Conservation (phyloP, 495 filamentous ascomycete genomes). For the Penicillium cinerascens region DNA sequence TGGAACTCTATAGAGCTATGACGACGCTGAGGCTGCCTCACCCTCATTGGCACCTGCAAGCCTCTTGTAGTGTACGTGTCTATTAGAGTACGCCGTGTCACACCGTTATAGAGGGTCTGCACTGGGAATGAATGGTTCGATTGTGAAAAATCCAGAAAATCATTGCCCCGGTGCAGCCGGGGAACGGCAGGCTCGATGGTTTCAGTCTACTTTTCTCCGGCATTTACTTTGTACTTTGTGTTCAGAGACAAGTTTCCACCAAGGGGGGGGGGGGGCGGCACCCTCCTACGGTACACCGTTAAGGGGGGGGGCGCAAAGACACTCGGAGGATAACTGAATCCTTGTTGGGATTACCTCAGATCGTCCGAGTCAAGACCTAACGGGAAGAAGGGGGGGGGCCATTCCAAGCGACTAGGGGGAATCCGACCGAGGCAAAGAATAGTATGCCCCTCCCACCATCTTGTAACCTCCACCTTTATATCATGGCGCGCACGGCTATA, state of each 20-base stretch:
- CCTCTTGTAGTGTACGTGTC: background rate
- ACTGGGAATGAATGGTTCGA: conserved; percentile 3
- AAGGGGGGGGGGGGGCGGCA: background rate
- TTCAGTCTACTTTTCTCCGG: conserved; percentile 8
- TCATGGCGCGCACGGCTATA: background rate
- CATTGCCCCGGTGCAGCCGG: conserved; percentile 11
- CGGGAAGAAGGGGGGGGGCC: background rate
- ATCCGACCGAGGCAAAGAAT: conserved; percentile 10
- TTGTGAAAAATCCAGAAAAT: conserved; percentile 8
- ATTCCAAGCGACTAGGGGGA: conserved; percentile 1
- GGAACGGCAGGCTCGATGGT: conserved; percentile 13
- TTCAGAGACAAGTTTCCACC: background rate
- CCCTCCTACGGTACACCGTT: background rate
- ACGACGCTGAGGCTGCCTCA: background rate
- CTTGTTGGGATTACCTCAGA: background rate
- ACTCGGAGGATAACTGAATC: background rate
- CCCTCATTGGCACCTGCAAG: background rate
- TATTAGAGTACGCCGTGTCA: conserved; percentile 12
- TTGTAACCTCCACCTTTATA: background rate
- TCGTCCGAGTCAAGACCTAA: background rate
- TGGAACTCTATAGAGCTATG: conserved; percentile 5
- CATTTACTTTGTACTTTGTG: background rate
- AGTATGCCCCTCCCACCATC: background rate
- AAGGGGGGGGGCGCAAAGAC: background rate
- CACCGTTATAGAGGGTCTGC: conserved; percentile 6